phyloP scores from a whole-genome alignment of 257 asterid species.

The Salvia miltiorrhiza region DNA sequence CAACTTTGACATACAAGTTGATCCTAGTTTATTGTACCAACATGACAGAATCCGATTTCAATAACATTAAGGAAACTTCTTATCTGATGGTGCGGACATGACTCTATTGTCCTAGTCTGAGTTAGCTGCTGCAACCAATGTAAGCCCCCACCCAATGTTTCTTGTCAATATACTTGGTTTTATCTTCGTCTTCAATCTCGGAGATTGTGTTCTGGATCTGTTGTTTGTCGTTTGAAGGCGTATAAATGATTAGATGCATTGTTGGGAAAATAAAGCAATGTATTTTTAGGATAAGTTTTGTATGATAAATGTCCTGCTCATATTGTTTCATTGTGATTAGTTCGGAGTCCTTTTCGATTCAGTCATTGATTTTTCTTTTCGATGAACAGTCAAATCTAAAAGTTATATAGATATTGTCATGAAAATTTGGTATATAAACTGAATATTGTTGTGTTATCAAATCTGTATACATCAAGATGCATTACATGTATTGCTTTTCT shows the following conservation, averaged over 20 bases:
- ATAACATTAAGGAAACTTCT: conserved; percentile 12
- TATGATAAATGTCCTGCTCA: not conserved
- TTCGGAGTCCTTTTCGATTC: not conserved
- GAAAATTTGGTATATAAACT: not conserved
- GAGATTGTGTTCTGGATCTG: not conserved
- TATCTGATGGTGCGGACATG: not conserved
- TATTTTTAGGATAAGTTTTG: not conserved
- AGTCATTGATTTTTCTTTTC: not conserved
- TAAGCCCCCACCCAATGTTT: not conserved
- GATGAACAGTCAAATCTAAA: not conserved
- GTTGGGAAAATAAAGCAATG: too few species aligned
- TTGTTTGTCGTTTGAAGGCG: not conserved
- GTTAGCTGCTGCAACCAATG: not conserved
- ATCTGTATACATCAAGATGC: not conserved
- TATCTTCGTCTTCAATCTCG: not conserved
- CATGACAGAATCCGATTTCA: conserved; percentile 5
- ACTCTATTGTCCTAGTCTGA: not conserved
- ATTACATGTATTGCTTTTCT: not conserved
- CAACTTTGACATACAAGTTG: not conserved
- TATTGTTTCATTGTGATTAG: not conserved
- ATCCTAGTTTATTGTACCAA: conserved; percentile 9
- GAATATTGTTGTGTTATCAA: not conserved
- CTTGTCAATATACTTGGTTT: not conserved
- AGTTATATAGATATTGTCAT: not conserved
- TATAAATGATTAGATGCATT: not conserved